Evolutionary conservation across 202 grass and related monocot species (phyloP), one percentile per base, ranked within the genome.

Genomic region (Musa balbisiana): DNA sequence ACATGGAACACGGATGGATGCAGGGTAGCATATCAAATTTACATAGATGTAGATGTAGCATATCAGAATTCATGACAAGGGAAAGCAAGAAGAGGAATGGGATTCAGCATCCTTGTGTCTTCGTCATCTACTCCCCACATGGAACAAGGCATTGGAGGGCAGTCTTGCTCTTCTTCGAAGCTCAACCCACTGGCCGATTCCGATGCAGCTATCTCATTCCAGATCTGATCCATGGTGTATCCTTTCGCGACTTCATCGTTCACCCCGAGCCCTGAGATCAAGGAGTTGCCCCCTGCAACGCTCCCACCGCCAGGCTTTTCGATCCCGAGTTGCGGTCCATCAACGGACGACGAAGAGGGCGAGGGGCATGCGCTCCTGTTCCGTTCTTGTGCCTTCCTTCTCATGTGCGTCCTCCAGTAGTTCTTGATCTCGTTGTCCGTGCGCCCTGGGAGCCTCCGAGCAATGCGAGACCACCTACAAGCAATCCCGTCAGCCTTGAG

Each of bases 391-490:
- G 91, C 90, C 76, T 89, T 85, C 86, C 91, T 98, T 70, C 94
- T 73, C 77, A 73, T 86, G 75, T 89, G 88, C 0, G 91, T 98
- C 79, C 94, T 83, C 91, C 94, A 93, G 84, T 88, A 98, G 83
- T 98, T 98, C 88, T 98, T 98, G 80, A 98, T 98, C 91, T 98
- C 94, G 73, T 98, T 98, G 85, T 98, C 94, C 9, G 94, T 98
- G 81, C 94, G 94, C 2, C 94, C 94, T 3, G 94, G 91, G 9
- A 98, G 94, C 74, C 77, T 98, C 43, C 88, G 82, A 2, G 94
- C 91, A 80, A 98, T 98, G 19, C 91, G 80, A 0, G 94, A 98
- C 94, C 94, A 98, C 49, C 87, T 90, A 62, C 62, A 84, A 78
- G 21, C 58, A 9, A n/a, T 49, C 66, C 62, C 0, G 55, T 62